A percentile compares a stretch with the other conserved stretches of the same genome.
phyloP scores from a whole-genome alignment of 768 basidiomycete species.

The Russula brevipes region DNA sequence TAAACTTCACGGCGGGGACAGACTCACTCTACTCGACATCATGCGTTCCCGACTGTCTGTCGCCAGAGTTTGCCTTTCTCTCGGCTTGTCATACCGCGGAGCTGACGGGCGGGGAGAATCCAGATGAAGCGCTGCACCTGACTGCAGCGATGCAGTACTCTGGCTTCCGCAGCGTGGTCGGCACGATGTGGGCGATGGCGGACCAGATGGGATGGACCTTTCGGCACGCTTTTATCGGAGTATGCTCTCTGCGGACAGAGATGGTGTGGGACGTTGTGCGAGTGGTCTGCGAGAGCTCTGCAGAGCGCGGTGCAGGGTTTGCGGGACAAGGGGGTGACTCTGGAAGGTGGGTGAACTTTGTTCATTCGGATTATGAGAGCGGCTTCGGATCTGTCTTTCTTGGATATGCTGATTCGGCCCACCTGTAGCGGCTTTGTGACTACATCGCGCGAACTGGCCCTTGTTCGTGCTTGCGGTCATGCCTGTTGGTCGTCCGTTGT shows the following conservation, averaged over 20 bases:
- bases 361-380: constrained; percentile 11
- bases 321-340: constrained; percentile 7
- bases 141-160: not conserved
- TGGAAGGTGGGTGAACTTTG: not conserved
- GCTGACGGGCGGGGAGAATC: not conserved
- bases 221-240: constrained; percentile 7
- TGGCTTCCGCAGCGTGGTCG: too few species aligned
- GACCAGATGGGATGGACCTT: constrained; percentile 11
- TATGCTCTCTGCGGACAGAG: constrained; percentile 8
- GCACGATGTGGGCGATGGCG: too few species aligned
- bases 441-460: too few species aligned
- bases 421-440: too few species aligned
- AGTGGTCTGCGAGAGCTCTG: constrained; percentile 5
- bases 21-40: constrained; percentile 9
- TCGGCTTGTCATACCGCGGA: constrained; percentile 19
- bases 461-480: not conserved
- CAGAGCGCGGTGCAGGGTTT: not conserved
- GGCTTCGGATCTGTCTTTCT: too few species aligned
- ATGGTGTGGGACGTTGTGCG: not conserved
- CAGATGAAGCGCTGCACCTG: constrained; percentile 19
- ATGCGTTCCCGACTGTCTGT: constrained; percentile 3
- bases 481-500: not conserved
- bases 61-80: constrained; percentile 15
- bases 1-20: not conserved
- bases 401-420: too few species aligned